A percentile compares a stretch with the other conserved stretches of the same genome.
Conservation (phyloP, 306 rosid genomes). For the Gastrolobium villosum region DNA sequence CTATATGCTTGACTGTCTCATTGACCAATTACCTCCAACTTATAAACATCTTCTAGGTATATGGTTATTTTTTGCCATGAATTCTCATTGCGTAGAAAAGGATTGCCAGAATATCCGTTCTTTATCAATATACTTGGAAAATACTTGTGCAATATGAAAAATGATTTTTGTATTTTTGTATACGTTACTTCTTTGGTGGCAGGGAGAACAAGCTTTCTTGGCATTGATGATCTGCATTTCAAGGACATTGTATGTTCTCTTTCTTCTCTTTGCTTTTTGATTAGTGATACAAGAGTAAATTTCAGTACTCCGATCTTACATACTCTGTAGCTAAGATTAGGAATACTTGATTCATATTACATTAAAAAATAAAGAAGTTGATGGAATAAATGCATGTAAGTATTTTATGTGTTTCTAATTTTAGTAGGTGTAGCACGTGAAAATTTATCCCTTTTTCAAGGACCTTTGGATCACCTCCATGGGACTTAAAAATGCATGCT, state of each 20-base stretch:
- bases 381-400: no score
- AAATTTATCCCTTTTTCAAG: not conserved
- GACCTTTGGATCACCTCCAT: not conserved
- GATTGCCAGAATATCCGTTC: not conserved
- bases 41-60: constrained; percentile 4
- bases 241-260: constrained; percentile 71
- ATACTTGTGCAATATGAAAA: constrained; percentile 11
- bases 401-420: no score
- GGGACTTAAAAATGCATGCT: not conserved
- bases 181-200: constrained; percentile 59
- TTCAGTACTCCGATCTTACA: no score
- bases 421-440: no score
- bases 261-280: constrained; percentile 9
- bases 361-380: no score
- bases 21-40: constrained; percentile 21
- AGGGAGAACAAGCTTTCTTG: constrained; percentile 70
- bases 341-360: no score
- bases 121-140: not conserved
- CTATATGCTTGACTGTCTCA: constrained; percentile 2
- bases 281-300: not conserved
- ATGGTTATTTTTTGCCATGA: constrained; percentile 9
- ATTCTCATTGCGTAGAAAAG: constrained; percentile 12
- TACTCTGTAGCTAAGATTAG: no score
- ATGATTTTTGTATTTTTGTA: not conserved
- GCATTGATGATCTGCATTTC: constrained; percentile 61